Evolutionary conservation across 768 basidiomycete species (phyloP), one percentile per base, ranked within the genome.

Genomic region (Termitomyces titanicus): DNA sequence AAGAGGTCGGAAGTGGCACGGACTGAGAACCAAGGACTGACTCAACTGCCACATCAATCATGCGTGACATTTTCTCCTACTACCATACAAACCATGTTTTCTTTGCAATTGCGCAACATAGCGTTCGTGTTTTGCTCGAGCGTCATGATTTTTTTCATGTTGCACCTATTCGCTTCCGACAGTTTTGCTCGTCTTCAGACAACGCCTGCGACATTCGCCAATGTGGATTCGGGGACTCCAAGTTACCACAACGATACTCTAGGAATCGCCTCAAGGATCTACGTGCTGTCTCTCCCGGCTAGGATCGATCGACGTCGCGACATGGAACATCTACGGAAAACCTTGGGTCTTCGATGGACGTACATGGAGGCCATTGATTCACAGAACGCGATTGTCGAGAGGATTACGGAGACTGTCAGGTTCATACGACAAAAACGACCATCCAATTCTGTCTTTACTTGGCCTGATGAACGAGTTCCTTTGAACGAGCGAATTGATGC

Each of bases 241-340:
- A 24, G 34, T 24, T 35, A 24, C 22, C 38, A 18, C 4, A 57
- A 57, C 35, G 10, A 54, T 48, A 62, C 66, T 17, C 69, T 82
- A 6, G 74, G 73, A 31, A 61, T 79, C 29, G 70, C 77, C 15
- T 68, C 72, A 5, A 61, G 71, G 9, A 74, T 82, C 49, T 84
- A 80, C 58, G 80, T 89, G 1, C 62, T 90, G 39, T 85, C 85
- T 24, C 81, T 89, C 27, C 78, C 80, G 9, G 69, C 64, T 25
- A 79, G 88, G 29, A 61, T 61, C 17, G 86, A 86, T 57, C 73
- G 88, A 24, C 79, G 80, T 13, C 57, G 64, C 18, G 72, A 81
- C 45, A 88, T 89, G 85, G 82, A 85, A 49, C 60, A 56, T 17
- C 62, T 90, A 22, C 75, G 81, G 22, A 64, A 62, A 11, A 63